Evolutionary conservation across 1,284 basidiomycete species (phyloP).

Genomic region (Polyporus tsugae): DNA sequence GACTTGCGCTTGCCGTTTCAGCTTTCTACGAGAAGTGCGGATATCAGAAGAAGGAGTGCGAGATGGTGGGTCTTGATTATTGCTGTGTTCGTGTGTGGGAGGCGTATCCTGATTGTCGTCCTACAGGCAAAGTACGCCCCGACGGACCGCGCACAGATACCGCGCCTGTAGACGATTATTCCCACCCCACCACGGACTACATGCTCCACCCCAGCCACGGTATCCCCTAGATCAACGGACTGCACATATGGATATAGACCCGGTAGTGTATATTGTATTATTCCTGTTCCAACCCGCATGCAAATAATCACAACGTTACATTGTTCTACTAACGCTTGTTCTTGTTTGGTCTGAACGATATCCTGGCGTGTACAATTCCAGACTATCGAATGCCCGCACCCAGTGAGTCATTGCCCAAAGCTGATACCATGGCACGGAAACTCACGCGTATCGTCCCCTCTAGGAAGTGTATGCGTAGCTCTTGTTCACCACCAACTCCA

Average conservation of each 20-base stretch:
- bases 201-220: no score
- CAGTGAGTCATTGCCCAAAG: background rate
- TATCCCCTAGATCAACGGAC: slow-evolving; percentile 23
- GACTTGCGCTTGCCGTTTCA: slow-evolving; percentile 44
- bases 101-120: slow-evolving; percentile 16
- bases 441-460: background rate
- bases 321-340: background rate
- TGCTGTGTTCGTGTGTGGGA: background rate
- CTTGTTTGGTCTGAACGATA: background rate
- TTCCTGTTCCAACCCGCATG: slow-evolving; percentile 11
- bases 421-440: no score
- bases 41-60: slow-evolving; percentile 86
- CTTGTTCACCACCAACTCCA: slow-evolving; percentile 3
- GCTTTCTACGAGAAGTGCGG: slow-evolving; percentile 99
- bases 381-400: background rate
- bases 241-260: slow-evolving; percentile 25
- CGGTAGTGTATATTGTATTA: slow-evolving; percentile 29
- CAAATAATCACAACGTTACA: slow-evolving; percentile 19
- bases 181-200: slow-evolving; percentile 10
- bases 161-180: slow-evolving; percentile 41
- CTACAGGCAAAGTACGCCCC: slow-evolving; percentile 63
- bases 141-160: slow-evolving; percentile 46
- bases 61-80: slow-evolving; percentile 71
- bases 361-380: background rate
- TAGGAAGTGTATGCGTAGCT: slow-evolving; percentile 6